Evolutionary conservation across 2,329 filamentous ascomycete species (phyloP), one percentile per base, ranked within the genome.

Genomic region (Chaetomium sp.): DNA sequence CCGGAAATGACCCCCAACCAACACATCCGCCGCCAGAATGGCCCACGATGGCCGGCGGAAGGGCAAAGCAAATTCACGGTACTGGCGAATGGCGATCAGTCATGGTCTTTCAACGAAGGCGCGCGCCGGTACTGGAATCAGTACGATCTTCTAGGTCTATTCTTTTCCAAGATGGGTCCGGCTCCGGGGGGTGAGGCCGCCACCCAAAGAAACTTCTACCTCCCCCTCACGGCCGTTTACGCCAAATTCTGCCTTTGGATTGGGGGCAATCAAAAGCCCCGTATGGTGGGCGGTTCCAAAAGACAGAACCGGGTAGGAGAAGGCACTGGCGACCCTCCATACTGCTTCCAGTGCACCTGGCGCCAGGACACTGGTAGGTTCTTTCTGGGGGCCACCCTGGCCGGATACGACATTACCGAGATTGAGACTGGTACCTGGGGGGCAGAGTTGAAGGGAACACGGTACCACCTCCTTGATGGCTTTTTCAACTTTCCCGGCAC

Each of bases 81-180:
- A 8, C 7, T 35, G 6, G 51, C n/a, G 16, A 3, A 55, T 1
- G 13, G 19, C n/a, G 2, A 29, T 5, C 51, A 33, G 13, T n/a
- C 2, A 8, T 53, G 50, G 50, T 16, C 35, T 31, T 2, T 25
- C 23, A 21, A 19, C 19, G 35, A 25, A 2, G 16, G 4, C 25
- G 9, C 25, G 29, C 51, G 27, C 51, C 51, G 3, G 6, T 55
- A 55, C 51, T 55, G 51, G 51, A 31, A n/a, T 21, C 51, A 19
- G 8, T 55, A 33, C 29, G 51, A 55, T 7, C 51, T 55, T 13
- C 7, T 55, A n/a, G 51, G 51, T 35, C 31, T 55, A 9, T 55
- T 55, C 51, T 35, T 55, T 35, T 55, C 51, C 51, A 55, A 55
- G 31, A 55, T 55, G 51, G 51, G 51, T 16, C 27, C 51, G 6